A percentile compares a stretch with the other conserved stretches of the same genome.
Conservation (phyloP, 78 protist species). For the Bigelowiella natans region DNA sequence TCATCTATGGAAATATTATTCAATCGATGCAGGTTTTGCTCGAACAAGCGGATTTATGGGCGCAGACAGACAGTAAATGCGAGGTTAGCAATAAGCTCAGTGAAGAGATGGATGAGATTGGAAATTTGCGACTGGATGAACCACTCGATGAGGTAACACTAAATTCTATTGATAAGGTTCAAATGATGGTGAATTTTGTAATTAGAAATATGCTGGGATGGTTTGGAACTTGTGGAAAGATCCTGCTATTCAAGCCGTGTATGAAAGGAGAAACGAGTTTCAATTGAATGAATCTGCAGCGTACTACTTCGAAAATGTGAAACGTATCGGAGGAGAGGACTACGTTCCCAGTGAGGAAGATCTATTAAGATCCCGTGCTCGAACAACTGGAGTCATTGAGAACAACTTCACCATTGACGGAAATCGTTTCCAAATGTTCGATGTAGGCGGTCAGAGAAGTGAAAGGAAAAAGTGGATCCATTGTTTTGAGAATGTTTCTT, state of each 20-base stretch:
- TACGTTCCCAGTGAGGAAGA: slow-evolving; percentile 79
- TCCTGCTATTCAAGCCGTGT: slow-evolving; percentile 54
- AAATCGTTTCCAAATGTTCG: slow-evolving; percentile 55
- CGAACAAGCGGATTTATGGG: not conserved
- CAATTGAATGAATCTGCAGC: slow-evolving; percentile 10
- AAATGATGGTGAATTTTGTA: too few relatives aligned
- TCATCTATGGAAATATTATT: not conserved
- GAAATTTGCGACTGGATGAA: not conserved
- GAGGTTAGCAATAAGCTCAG: not conserved
- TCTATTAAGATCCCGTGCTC: slow-evolving; percentile 73
- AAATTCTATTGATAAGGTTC: too few relatives aligned
- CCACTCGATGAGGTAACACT: not conserved
- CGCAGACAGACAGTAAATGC: not conserved
- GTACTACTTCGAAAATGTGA: slow-evolving; percentile 44
- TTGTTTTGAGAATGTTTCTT: slow-evolving; percentile 81
- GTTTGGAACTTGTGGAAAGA: slow-evolving; percentile 68
- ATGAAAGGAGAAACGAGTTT: slow-evolving; percentile 27
- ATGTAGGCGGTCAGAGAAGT: slow-evolving; percentile 88
- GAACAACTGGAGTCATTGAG: slow-evolving; percentile 84
- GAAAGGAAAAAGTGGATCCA: slow-evolving; percentile 91
- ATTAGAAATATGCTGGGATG: not conserved
- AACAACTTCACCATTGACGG: slow-evolving; percentile 51
- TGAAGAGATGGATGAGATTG: not conserved
- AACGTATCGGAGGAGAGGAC: slow-evolving; percentile 30
- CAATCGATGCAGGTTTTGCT: not conserved